Evolutionary conservation across 2,329 filamentous ascomycete species (phyloP).

Genomic region (Ustulina deusta): DNA sequence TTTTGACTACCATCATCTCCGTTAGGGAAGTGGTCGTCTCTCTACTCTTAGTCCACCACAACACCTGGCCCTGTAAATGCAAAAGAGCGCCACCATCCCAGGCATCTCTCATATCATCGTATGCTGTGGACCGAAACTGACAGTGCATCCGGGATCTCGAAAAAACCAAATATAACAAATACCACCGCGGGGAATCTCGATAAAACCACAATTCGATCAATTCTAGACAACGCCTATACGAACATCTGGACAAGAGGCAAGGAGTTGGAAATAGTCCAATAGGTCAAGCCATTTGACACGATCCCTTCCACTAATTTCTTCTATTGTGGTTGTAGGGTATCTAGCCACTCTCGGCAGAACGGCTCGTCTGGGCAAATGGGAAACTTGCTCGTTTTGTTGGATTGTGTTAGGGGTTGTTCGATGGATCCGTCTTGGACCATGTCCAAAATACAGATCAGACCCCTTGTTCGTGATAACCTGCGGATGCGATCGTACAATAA

Average conservation of each 20-base stretch:
- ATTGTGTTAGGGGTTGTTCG: constrained; percentile 9
- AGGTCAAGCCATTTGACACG: constrained; percentile 9
- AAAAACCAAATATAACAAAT: constrained; percentile 22
- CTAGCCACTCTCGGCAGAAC: background rate
- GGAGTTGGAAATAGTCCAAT: constrained; percentile 4
- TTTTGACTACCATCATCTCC: constrained; percentile 31
- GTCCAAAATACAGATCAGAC: constrained; percentile 15
- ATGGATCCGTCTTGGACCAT: constrained; percentile 16
- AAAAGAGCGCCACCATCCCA: constrained; percentile 33
- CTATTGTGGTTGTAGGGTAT: constrained; percentile 18
- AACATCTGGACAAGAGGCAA: constrained; percentile 6
- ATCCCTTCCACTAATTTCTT: constrained; percentile 8
- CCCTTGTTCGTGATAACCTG: constrained; percentile 32
- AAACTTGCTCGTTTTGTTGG: constrained; percentile 13
- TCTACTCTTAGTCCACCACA: constrained; percentile 35
- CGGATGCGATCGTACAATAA: constrained; percentile 38
- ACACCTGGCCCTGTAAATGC: constrained; percentile 39
- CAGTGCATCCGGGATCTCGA: constrained; percentile 5
- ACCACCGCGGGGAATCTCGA: constrained; percentile 32
- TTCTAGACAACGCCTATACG: constrained; percentile 15
- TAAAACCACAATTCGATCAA: constrained; percentile 22
- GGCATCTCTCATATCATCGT: constrained; percentile 39
- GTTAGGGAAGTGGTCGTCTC: constrained; percentile 24
- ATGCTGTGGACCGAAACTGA: constrained; percentile 29
- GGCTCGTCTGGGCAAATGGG: constrained; percentile 4